These are phyloP conservation scores for Cadophora luteo-olivacea DNA, from an alignment of 2,329 filamentous ascomycete genomes.

Conservation along the genomic window DNA sequence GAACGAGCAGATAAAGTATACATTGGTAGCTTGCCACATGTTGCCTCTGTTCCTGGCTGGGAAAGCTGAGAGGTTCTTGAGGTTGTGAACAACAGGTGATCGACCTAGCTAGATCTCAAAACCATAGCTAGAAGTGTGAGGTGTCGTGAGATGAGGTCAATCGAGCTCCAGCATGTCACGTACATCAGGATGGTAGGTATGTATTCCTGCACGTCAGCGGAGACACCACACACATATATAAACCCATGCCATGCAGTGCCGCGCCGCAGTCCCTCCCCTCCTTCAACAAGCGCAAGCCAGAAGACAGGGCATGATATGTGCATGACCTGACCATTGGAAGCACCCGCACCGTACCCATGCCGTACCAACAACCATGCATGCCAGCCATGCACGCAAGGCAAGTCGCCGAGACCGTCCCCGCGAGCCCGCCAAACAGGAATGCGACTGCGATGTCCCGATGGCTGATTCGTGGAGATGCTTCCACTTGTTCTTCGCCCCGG, in stretches of 20 bases:
- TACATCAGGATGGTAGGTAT: background rate
- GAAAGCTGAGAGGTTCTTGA: background rate
- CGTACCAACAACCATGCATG: background rate
- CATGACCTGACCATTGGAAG: background rate
- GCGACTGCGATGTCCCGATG: background rate
- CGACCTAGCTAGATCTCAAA: slow-evolving; percentile 18
- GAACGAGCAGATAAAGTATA: slow-evolving; percentile 67
- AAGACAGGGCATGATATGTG: background rate
- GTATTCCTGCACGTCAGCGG: background rate
- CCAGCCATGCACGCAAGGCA: background rate
- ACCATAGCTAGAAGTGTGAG: background rate
- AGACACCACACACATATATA: background rate
- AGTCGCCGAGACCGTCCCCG: background rate
- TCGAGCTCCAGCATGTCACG: background rate
- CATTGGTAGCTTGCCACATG: slow-evolving; percentile 51
- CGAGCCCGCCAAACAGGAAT: background rate
- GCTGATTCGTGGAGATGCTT: background rate
- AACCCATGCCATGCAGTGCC: background rate
- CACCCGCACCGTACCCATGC: background rate
- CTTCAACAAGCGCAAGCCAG: background rate
- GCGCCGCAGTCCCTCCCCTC: background rate
- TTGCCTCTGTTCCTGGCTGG: background rate
- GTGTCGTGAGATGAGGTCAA: slow-evolving; percentile 2
- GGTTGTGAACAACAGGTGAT: background rate
- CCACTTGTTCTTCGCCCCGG: background rate